Percentiles rank a stretch among this genome's conserved stretches.
Conservation (phyloP, 495 filamentous ascomycete species). For the Hypoxylon lienhwacheense region DNA sequence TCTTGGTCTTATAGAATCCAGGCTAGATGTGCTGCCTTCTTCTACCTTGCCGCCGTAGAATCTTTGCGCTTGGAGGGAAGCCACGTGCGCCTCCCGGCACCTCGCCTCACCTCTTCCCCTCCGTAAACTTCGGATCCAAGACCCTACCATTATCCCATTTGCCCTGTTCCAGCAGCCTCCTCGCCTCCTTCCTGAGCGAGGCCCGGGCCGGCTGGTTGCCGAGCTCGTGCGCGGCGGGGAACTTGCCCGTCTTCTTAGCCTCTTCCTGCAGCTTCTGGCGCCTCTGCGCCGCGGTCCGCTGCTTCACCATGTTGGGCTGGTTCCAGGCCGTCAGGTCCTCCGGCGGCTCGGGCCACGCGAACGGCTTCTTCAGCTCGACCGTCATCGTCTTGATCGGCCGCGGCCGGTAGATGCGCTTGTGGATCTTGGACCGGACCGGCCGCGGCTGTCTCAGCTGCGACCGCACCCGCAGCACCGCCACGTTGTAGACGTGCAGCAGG, state of each 20-base stretch:
- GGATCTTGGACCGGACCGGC: constrained; percentile 53
- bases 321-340: constrained; percentile 49
- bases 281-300: constrained; percentile 51
- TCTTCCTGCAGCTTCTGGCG: constrained; percentile 39
- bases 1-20: background rate
- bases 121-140: constrained; percentile 39
- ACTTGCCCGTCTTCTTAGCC: constrained; percentile 16
- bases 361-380: constrained; percentile 78
- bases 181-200: constrained; percentile 56
- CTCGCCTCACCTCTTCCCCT: constrained; percentile 33
- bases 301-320: constrained; percentile 13
- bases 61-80: too few relatives aligned
- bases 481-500: constrained; percentile 72
- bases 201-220: constrained; percentile 40
- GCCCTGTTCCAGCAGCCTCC: constrained; percentile 55
- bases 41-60: too few relatives aligned
- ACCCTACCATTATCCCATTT: constrained; percentile 41
- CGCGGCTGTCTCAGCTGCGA: constrained; percentile 75
- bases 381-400: constrained; percentile 84
- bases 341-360: constrained; percentile 76
- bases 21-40: background rate
- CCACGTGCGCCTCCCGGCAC: too few relatives aligned
- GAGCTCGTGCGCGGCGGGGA: constrained; percentile 38
- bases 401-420: constrained; percentile 58
- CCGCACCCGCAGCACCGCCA: constrained; percentile 67